Evolutionary conservation across 1,284 basidiomycete genomes (phyloP), one percentile per base, ranked within the genome.

Genomic region (Sporisorium reilianum): DNA sequence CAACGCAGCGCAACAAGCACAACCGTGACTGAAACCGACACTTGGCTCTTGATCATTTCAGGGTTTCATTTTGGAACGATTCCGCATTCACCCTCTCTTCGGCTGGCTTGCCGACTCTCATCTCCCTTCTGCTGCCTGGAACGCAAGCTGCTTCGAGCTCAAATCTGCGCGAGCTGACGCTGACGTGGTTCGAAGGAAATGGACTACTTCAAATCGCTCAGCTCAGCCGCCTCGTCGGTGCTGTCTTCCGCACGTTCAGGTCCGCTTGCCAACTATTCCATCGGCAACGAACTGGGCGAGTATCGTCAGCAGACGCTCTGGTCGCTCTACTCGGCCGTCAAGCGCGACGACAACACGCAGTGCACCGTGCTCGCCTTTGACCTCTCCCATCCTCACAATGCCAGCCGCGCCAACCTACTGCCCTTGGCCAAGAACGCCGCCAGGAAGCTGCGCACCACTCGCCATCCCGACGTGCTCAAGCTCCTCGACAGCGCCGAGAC

Each of bases 381-480:
- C 55, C 62, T 69, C 14, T 52, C 78, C 8, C 72, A 77, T 20
- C 71, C 68, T 22, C 65, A 68, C 60, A 76, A 72, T 48, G 69
- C 78, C 28, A 71, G 42, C 42, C 54, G 66, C 23, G 74, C 56
- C 61, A 70, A 59, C 34, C 59, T 68, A n/a, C 64, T 79, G 11
- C 90, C 91, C 2, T 88, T 99, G 22, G 96, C 95, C 3, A 91
- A 91, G 84, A 99, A 99, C 85, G 90, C 95, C 0, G 87, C 97
- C 36, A 90, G 93, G 69, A 98, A 96, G 85, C 88, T 99, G 12
- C 89, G 95, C 42, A 93, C 94, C 2, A 92, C 92, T 8, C 90
- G 97, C 38, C 97, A 99, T 87, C 97, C 97, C 0, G 93, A 98
- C 85, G 90, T 99, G 3, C 89, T 99, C 78, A 95, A 93, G 84